Evolutionary conservation across 192 early-diverging fungal species (phyloP), one percentile per base, ranked within the genome.

Genomic region (Dimargaris verticillata): DNA sequence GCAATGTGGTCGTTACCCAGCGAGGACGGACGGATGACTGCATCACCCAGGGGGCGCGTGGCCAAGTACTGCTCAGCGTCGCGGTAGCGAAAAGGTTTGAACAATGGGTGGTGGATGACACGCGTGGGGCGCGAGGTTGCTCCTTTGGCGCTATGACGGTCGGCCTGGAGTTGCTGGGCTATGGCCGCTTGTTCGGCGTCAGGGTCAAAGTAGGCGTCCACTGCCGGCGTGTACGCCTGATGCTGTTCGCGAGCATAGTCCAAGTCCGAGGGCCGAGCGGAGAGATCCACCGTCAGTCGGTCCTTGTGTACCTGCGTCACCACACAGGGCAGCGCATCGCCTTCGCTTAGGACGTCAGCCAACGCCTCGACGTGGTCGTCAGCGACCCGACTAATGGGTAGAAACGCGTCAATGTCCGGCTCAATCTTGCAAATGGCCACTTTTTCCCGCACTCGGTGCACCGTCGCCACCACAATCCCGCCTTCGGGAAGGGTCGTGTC

Each of bases 1-100:
- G 88, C 84, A 15, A 99, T 77, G 63, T 93, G 91, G 69, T 91
- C 81, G 24, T 79, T 69, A n/a, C 91, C 91, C 15, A 85, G 83
- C 9, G 87, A 88, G 22, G 93, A 97, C 6, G 92, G 91, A 12
- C 93, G 80, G 60, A 99, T 88, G 4, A 99, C 85, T 18, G 85
- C 69, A 47, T 85, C 81, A 22, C 93, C 95, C 14, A 76, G 70
- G 20, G 74, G 76, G 28, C 85, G 76, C 17, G 72, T 68, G 18
- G 75, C 74, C 62, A 97, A 68, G 50, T 83, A 85, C 62, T 80
- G 68, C 64, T 83, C 80, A 6, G 92, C 93, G 61, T 86, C 79
- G 44, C 80, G 70, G 63, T 77, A 78, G 46, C 78, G 83, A 13
- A 89, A 66, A 26, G 81, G 72, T 69, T 85, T 82, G 77, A 88